Conservation (phyloP, 1,284 basidiomycete genomes). For the Trichosporon inkin region DNA sequence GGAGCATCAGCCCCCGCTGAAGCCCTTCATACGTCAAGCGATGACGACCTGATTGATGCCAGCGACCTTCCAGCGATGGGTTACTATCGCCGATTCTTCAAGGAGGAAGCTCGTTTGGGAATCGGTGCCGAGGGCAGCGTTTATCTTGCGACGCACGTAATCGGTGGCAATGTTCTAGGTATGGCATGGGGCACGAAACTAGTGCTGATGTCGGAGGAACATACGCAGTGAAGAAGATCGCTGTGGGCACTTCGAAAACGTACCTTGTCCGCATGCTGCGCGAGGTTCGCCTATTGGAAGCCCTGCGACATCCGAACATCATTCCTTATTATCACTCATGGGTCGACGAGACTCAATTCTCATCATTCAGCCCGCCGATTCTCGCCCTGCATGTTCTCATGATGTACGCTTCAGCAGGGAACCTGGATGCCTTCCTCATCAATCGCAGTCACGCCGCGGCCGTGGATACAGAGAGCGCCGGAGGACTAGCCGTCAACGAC, state of each 20-base stretch:
- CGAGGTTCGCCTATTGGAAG: slow-evolving; percentile 78
- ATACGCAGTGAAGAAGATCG: slow-evolving; percentile 93
- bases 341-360: slow-evolving; percentile 81
- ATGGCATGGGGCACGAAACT: slow-evolving; percentile 3
- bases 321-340: slow-evolving; percentile 93
- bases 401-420: slow-evolving; percentile 87
- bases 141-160: slow-evolving; percentile 51
- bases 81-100: slow-evolving; percentile 68
- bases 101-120: slow-evolving; percentile 76
- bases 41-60: slow-evolving; percentile 20
- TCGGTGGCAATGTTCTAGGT: slow-evolving; percentile 39
- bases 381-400: slow-evolving; percentile 81
- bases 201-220: slow-evolving; percentile 28
- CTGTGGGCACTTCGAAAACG: slow-evolving; percentile 78
- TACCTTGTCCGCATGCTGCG: slow-evolving; percentile 76
- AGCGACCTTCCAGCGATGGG: slow-evolving; percentile 47
- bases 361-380: slow-evolving; percentile 71
- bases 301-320: slow-evolving; percentile 84
- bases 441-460: slow-evolving; percentile 52
- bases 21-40: background rate
- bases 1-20: background rate
- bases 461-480: background rate
- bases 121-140: slow-evolving; percentile 91
- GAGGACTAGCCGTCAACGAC: slow-evolving; percentile 22
- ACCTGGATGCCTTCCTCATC: slow-evolving; percentile 76